phyloP scores from a whole-genome alignment of 352 stramenopile genomes.

The Phytophthora pini region DNA sequence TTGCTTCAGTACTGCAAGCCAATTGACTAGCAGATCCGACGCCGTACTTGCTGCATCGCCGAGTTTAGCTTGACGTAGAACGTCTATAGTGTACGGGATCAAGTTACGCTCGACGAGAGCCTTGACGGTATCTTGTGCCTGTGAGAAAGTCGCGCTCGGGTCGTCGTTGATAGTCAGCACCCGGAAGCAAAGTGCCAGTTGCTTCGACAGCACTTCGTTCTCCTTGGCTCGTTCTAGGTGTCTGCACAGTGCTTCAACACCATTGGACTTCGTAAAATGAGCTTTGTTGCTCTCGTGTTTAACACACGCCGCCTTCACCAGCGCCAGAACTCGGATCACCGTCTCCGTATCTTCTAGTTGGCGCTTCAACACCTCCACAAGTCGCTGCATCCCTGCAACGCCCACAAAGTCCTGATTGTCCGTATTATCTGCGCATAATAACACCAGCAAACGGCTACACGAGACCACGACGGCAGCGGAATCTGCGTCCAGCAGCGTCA shows the following conservation, averaged over 20 bases:
- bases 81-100: constrained; percentile 56
- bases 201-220: constrained; percentile 52
- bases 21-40: constrained; percentile 55
- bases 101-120: constrained; percentile 55
- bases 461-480: constrained; percentile 12
- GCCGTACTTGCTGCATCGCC: constrained; percentile 25
- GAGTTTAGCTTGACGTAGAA: constrained; percentile 33
- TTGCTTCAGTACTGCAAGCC: constrained; percentile 80
- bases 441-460: constrained; percentile 35
- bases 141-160: constrained; percentile 64
- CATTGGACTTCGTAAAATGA: constrained; percentile 59
- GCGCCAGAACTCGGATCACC: constrained; percentile 35
- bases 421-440: constrained; percentile 50
- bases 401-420: constrained; percentile 79
- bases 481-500: constrained; percentile 41
- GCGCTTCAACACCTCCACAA: constrained; percentile 33
- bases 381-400: constrained; percentile 41
- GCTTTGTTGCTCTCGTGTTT: constrained; percentile 81
- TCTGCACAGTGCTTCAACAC: constrained; percentile 45
- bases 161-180: constrained; percentile 80
- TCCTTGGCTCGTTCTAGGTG: constrained; percentile 38
- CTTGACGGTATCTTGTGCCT: constrained; percentile 78
- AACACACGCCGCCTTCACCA: constrained; percentile 50
- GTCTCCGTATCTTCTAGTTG: constrained; percentile 15
- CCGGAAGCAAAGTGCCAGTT: constrained; percentile 58